Conservation (phyloP, 768 basidiomycete genomes). For the Pisolithus marmoratus region DNA sequence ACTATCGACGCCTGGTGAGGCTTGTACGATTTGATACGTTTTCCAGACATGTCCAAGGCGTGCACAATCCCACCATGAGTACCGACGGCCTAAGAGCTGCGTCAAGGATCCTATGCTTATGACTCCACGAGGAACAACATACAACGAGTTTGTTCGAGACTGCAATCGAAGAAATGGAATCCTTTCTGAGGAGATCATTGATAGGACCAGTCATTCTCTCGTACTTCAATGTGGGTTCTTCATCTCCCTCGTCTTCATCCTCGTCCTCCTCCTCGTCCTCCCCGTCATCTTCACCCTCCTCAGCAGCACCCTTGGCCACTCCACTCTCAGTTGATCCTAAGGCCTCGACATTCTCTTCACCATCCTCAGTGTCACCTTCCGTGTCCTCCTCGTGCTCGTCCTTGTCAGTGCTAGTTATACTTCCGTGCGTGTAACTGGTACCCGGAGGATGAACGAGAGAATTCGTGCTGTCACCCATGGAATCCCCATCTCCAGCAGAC, state of each 20-base stretch:
- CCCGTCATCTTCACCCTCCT: constrained; percentile 17
- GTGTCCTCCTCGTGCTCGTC: background rate
- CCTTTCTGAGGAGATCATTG: constrained; percentile 78
- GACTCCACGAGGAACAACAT: constrained; percentile 6
- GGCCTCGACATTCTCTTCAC: constrained; percentile 5
- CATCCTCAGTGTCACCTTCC: constrained; percentile 4
- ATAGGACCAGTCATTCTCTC: constrained; percentile 69
- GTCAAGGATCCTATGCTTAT: background rate
- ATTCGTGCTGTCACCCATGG: background rate
- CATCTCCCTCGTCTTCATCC: constrained; percentile 71
- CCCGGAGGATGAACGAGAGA: background rate
- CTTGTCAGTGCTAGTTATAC: constrained; percentile 4
- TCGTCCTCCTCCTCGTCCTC: constrained; percentile 38
- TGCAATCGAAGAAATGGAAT: constrained; percentile 79
- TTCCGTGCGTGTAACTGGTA: constrained; percentile 14
- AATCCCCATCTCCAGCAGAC: background rate
- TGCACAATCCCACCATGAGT: constrained; percentile 94
- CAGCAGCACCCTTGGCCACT: background rate
- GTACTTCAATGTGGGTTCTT: constrained; percentile 91
- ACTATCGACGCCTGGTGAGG: constrained; percentile 85
- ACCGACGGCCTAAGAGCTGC: constrained; percentile 64
- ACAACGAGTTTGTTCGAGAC: constrained; percentile 74
- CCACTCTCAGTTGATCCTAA: background rate
- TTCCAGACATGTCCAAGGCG: constrained; percentile 72
- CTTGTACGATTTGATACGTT: constrained; percentile 83